These are phyloP conservation scores for Aspergillus arachidicola DNA, from an alignment of 2,329 filamentous ascomycete species.

Conservation along the genomic window DNA sequence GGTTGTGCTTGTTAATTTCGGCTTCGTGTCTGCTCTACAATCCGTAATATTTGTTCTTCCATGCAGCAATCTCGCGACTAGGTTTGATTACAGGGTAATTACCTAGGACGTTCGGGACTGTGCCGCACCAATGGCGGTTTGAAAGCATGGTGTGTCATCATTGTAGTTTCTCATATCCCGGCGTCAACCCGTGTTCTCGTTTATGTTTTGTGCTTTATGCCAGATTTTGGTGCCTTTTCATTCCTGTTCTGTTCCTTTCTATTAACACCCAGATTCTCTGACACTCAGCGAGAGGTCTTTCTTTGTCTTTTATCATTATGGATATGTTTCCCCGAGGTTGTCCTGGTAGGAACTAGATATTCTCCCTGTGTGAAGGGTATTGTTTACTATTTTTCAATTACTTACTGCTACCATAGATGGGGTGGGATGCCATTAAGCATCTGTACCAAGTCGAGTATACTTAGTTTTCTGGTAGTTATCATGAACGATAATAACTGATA, in stretches of 20 bases:
- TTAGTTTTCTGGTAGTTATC: background rate
- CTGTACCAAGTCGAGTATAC: background rate
- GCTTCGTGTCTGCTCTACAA: conserved; percentile 7
- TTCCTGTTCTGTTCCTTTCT: conserved; percentile 3
- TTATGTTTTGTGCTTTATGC: conserved; percentile 14
- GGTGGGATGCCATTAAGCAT: background rate
- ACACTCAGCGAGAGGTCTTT: background rate
- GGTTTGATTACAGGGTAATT: conserved; percentile 16
- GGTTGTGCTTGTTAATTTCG: conserved; percentile 77
- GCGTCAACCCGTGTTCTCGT: conserved; percentile 9
- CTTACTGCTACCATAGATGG: background rate
- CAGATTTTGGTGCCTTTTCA: conserved; percentile 7
- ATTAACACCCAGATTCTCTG: background rate
- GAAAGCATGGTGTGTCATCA: conserved; percentile 11
- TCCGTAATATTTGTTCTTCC: conserved; percentile 7
- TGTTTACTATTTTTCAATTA: background rate
- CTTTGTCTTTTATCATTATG: background rate
- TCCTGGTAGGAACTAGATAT: background rate
- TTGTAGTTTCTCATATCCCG: conserved; percentile 10
- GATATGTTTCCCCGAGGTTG: background rate
- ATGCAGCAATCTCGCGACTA: conserved; percentile 11
- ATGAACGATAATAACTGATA: background rate
- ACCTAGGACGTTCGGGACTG: background rate
- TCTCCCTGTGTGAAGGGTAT: background rate
- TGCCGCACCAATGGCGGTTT: background rate